Percentiles rank a stretch among this genome's conserved stretches.
These are phyloP conservation scores for Pythium dissimile DNA, from an alignment of 352 stramenopile species.

Conservation along the genomic window DNA sequence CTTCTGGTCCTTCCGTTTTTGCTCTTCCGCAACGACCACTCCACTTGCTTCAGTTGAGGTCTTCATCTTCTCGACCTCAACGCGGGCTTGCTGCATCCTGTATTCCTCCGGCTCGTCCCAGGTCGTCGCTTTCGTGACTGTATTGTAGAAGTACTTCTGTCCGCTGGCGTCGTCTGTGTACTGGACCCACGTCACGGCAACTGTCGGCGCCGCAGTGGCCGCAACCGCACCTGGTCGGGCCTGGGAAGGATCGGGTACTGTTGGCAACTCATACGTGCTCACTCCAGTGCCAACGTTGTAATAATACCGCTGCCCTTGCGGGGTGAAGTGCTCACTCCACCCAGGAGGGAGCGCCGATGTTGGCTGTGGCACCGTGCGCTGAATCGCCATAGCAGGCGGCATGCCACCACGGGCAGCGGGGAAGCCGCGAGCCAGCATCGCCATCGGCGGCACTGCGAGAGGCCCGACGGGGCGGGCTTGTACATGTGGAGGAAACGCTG, in stretches of 20 bases:
- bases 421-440: conserved; percentile 23
- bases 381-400: not conserved
- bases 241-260: not conserved
- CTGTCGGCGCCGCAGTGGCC: not conserved
- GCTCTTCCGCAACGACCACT: conserved; percentile 17
- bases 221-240: not conserved
- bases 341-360: conserved; percentile 30
- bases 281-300: conserved; percentile 55
- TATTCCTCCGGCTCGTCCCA: conserved; percentile 82
- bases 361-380: not conserved
- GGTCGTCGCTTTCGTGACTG: conserved; percentile 62
- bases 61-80: conserved; percentile 70
- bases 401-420: not conserved
- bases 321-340: conserved; percentile 61
- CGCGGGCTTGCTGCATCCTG: conserved; percentile 65
- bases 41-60: conserved; percentile 20
- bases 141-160: conserved; percentile 82
- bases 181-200: conserved; percentile 52
- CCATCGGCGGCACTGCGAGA: conserved; percentile 11
- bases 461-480: not conserved
- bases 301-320: conserved; percentile 55
- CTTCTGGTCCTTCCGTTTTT: conserved; percentile 38
- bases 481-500: conserved; percentile 13
- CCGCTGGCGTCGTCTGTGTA: conserved; percentile 74
- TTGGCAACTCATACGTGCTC: conserved; percentile 56